Conservation (phyloP, 257 asterid species). For the Plectranthus barbatus region DNA sequence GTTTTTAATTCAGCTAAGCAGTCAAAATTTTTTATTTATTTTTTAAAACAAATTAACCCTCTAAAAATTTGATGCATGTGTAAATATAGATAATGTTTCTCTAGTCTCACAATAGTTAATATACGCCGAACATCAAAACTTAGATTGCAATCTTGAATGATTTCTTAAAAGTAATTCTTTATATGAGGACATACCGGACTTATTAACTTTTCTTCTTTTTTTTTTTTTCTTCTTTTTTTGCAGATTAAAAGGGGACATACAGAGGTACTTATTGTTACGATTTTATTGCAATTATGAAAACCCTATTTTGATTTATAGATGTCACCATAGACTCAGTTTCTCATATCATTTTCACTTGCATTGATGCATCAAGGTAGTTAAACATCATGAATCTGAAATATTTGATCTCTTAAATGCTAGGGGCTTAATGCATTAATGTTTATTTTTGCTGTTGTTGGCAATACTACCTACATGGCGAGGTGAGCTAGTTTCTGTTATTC, state of each 20-base stretch:
- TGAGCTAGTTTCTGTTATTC: conserved; percentile 13
- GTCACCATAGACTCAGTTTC: neutral
- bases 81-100: neutral
- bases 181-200: conserved; percentile 1
- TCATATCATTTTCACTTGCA: neutral
- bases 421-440: conserved; percentile 80
- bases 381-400: neutral
- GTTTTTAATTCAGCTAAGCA: neutral
- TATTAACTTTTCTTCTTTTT: neutral
- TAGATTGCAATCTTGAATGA: neutral
- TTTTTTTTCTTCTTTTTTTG: conserved; percentile 7
- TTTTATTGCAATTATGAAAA: neutral
- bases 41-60: neutral
- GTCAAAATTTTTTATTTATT: neutral
- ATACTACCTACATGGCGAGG: conserved; percentile 68
- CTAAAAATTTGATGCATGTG: neutral
- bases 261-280: conserved; percentile 31
- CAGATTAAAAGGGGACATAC: conserved; percentile 61
- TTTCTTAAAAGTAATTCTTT: neutral
- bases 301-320: neutral
- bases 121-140: neutral
- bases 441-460: conserved; percentile 67
- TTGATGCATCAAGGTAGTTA: neutral
- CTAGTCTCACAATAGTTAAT: neutral
- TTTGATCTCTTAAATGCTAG: conserved; percentile 17